These are phyloP conservation scores for Pichia terricola DNA, from an alignment of 1,139 yeast species.

Conservation along the genomic window DNA sequence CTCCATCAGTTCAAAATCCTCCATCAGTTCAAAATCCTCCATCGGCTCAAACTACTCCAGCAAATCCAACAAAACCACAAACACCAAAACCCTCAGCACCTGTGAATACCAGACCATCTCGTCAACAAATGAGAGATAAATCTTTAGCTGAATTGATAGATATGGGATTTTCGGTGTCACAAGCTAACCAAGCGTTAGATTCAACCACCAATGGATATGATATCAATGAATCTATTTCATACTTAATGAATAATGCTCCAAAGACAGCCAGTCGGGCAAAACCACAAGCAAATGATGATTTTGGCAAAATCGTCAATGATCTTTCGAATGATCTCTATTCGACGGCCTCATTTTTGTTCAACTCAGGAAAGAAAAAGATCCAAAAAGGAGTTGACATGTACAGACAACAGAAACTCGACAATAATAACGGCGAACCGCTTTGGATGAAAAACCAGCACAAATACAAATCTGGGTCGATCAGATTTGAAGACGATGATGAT, in stretches of 20 bases:
- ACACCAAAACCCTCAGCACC: too few relatives aligned
- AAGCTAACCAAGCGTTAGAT: conserved; percentile 52
- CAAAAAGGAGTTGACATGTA: conserved; percentile 59
- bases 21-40: too few relatives aligned
- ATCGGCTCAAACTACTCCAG: too few relatives aligned
- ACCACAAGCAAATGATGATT: conserved; percentile 21
- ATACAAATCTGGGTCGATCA: conserved; percentile 35
- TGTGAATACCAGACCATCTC: too few relatives aligned
- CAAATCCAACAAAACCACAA: too few relatives aligned
- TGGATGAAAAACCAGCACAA: conserved; percentile 65
- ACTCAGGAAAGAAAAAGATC: conserved; percentile 52
- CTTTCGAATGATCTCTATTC: conserved; percentile 54
- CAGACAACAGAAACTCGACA: conserved; percentile 29
- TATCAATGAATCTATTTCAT: conserved; percentile 58
- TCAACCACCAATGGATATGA: conserved; percentile 45
- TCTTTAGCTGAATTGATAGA: conserved; percentile 65
- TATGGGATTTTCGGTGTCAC: conserved; percentile 65
- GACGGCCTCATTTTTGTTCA: conserved; percentile 53
- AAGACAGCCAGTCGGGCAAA: conserved; percentile 12
- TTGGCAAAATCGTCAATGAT: conserved; percentile 43
- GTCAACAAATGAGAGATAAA: conserved; percentile 30
- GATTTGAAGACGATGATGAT: conserved; percentile 26
- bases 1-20: too few relatives aligned
- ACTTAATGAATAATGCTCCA: conserved; percentile 54
- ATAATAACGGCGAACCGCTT: conserved; percentile 49